A percentile compares a stretch with the other conserved stretches of the same genome.
Conservation (phyloP, 2,329 filamentous ascomycete species). For the Ceratocystis harringtonii region DNA sequence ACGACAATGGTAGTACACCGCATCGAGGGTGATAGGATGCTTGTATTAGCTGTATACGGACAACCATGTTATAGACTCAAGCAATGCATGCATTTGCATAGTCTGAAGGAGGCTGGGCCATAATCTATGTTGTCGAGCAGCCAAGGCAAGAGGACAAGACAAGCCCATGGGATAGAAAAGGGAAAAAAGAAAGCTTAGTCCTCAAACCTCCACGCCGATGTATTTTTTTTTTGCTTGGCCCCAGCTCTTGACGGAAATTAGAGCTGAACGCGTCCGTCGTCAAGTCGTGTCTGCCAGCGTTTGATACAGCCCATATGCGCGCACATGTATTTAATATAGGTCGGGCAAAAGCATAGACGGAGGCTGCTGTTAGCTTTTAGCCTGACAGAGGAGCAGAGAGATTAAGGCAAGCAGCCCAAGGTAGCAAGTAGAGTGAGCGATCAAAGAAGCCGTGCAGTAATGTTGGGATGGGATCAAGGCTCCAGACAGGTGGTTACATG, state of each 20-base stretch:
- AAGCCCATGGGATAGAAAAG: not conserved
- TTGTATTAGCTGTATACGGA: not conserved
- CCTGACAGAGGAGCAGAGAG: not conserved
- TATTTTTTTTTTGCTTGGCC: not conserved
- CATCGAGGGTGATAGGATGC: not conserved
- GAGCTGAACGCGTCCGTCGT: not conserved
- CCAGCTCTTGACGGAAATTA: slow-evolving; percentile 1
- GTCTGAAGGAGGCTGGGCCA: not conserved
- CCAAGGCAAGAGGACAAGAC: not conserved
- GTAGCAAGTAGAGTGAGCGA: not conserved
- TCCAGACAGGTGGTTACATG: not conserved
- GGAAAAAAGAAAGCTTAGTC: not conserved
- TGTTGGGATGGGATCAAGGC: not conserved
- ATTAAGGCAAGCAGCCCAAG: not conserved
- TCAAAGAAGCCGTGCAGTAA: not conserved
- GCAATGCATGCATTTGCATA: not conserved
- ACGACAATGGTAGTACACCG: not conserved
- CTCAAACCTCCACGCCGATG: not conserved
- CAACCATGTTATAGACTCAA: not conserved
- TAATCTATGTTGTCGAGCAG: not conserved
- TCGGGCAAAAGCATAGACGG: too few relatives aligned
- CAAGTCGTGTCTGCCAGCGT: not conserved
- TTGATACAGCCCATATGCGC: not conserved
- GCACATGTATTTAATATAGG: too few relatives aligned
- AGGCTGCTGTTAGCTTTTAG: not conserved